Base-by-base conservation (phyloP, 2,329 filamentous ascomycete genomes). In the Aspergillus piperis region DNA sequence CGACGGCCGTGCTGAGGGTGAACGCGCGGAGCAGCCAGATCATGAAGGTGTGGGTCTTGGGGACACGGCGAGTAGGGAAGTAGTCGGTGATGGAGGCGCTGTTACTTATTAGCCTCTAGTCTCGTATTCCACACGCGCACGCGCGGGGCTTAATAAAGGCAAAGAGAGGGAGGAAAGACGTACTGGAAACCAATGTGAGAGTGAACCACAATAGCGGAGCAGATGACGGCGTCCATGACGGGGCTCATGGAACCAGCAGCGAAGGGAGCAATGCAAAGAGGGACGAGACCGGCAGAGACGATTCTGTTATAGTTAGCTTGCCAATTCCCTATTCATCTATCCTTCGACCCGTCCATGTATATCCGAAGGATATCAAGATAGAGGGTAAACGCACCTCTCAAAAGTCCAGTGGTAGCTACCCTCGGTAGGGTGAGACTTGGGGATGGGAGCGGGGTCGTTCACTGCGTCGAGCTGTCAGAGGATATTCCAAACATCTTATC, bases 371-470 rank as follows among this genome's bases (percentile, higher is more conserved):
- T 51, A 13, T 36, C 57, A 36, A 36, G 4, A n/a, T 7, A 17
- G 25, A 21, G 48, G n/a, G 25, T 27, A 25, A 38, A 70, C 70
- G 59, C 74, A 86, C 84, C 87, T 83, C 84, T 99, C 95, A 73
- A 96, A 96, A 62, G 90, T 91, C 95, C 95, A 99, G 86, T 99
- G 95, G 83, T 98, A 99, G 78, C 90, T 96, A 70, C 95, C 95
- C 81, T 99, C 91, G 58, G 87, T 82, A 44, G 94, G 88, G 69
- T 85, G 86, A 56, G 91, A 80, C 21, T 85, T 75, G 49, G 92
- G 93, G 23, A 96, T 79, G 41, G 86, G 86, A 32, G 86, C 90
- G 58, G 95, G 86, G 73, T 98, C 93, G 81, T 99, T 99, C 75
- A 93, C 92, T 90, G 59, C 3, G 36, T 15, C 19, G 44, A 41